Base-by-base conservation (phyloP, 441 rosid genomes). In the Erodium trifolium region DNA sequence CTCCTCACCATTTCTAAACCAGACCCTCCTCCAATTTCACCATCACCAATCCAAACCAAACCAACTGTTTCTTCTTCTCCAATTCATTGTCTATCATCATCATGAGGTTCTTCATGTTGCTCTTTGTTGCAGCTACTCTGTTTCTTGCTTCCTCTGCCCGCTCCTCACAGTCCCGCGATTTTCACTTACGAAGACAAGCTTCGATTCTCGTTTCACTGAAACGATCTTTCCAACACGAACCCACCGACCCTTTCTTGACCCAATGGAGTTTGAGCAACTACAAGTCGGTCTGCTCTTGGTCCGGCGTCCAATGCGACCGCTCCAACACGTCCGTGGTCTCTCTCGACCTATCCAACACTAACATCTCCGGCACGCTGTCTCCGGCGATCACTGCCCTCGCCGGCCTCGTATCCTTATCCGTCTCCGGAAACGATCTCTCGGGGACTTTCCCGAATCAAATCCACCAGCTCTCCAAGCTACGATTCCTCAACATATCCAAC, bases 371-470 rank as follows among this genome's bases (percentile, higher is more conserved):
- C 5, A 71, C 81, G 49, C 88, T 92, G 27, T 86, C 96, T 7
- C 69, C 84, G 0, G 86, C 82, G 79, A 82, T 92, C 71, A 82
- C 93, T 3, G 65, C 78, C 47, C 76, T 86, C 31, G 68, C 84
- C 0, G 72, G 77, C 5, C 95, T 92, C 14, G 89, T 86, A 0
- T 71, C 53, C 64, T 72, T 92, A 6, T 90, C 90, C 76, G 91
- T 92, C 65, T 90, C 98, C 5, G 90, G 88, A 84, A 92, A 92
- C 67, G 73, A 80, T 73, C 88, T 93, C 76, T 87, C 83, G 35
- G 87, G 83, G 19, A 67, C 96, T 0, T 89, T 93, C 69, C 94
- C 97, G 0, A 12, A 78, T 0, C 77, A 84, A 68, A 82, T 93
- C 3, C 77, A 90, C 5, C 67, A 70, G 68, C 87, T 93, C 13